These are phyloP conservation scores for Cercospora nicotianae DNA, from an alignment of 2,329 filamentous ascomycete genomes.

Conservation along the genomic window DNA sequence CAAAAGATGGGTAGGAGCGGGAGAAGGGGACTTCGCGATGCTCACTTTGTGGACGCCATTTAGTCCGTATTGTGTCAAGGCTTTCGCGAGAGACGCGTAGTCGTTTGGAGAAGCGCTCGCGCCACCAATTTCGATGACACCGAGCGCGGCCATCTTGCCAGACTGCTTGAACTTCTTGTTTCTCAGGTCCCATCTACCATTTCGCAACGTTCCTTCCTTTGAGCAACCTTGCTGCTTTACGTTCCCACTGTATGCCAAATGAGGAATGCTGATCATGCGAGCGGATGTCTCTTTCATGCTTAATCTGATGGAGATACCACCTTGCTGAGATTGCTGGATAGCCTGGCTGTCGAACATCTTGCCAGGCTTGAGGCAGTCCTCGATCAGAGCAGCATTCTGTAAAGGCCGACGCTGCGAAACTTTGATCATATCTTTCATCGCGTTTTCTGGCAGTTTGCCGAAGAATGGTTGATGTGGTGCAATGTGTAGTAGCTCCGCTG, in stretches of 20 bases:
- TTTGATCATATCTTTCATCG: constrained; percentile 9
- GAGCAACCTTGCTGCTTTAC: background rate
- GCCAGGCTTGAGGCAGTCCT: background rate
- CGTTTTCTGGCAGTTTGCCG: constrained; percentile 1
- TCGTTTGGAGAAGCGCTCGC: background rate
- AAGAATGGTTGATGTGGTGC: constrained; percentile 11
- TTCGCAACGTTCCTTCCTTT: background rate
- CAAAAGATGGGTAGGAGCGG: background rate
- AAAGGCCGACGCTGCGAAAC: background rate
- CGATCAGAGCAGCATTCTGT: background rate
- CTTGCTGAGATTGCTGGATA: background rate
- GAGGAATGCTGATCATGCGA: background rate
- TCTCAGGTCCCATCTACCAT: constrained; percentile 4
- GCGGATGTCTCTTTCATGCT: constrained; percentile 3
- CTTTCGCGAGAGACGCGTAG: background rate
- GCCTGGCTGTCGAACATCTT: background rate
- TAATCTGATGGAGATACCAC: background rate
- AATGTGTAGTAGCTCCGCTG: constrained; percentile 14
- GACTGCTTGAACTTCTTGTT: background rate
- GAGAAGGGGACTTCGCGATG: background rate
- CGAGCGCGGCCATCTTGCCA: background rate
- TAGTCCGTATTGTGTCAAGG: background rate
- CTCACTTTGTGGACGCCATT: background rate
- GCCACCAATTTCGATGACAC: background rate
- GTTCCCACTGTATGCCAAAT: background rate